Conservation (phyloP, 2,329 filamentous ascomycete genomes). For the Phaeosphaeria sp. region DNA sequence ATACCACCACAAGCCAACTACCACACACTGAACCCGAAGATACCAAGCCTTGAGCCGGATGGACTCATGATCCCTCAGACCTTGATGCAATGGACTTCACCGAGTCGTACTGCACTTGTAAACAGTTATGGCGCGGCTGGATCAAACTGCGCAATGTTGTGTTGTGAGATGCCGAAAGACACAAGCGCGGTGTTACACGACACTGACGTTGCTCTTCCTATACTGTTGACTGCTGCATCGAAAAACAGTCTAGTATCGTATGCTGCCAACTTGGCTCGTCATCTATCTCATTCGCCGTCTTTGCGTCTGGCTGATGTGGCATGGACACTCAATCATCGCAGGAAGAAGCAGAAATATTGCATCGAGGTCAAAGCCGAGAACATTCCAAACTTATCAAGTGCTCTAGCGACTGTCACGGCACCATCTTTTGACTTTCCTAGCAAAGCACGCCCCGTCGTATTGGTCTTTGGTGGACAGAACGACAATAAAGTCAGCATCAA, state of each 20-base stretch:
- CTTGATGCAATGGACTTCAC: constrained; percentile 8
- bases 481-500: constrained; percentile 11
- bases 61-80: constrained; percentile 11
- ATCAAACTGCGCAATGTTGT: constrained; percentile 20
- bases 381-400: background rate
- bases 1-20: constrained; percentile 20
- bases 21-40: constrained; percentile 26
- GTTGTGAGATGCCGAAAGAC: constrained; percentile 8
- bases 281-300: background rate
- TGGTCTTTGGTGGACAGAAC: constrained; percentile 24
- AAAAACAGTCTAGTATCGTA: background rate
- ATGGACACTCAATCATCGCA: background rate
- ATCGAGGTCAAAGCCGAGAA: background rate
- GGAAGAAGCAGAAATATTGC: background rate
- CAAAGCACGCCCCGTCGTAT: constrained; percentile 6
- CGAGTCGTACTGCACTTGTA: constrained; percentile 32
- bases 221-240: background rate
- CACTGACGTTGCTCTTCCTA: background rate
- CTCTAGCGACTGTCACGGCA: background rate
- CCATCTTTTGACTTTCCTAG: background rate
- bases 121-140: constrained; percentile 50
- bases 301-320: background rate
- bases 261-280: background rate
- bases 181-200: background rate
- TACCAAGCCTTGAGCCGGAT: constrained; percentile 15